phyloP scores from a whole-genome alignment of 768 basidiomycete species.

The Rubroboletus pulcherrimus region DNA sequence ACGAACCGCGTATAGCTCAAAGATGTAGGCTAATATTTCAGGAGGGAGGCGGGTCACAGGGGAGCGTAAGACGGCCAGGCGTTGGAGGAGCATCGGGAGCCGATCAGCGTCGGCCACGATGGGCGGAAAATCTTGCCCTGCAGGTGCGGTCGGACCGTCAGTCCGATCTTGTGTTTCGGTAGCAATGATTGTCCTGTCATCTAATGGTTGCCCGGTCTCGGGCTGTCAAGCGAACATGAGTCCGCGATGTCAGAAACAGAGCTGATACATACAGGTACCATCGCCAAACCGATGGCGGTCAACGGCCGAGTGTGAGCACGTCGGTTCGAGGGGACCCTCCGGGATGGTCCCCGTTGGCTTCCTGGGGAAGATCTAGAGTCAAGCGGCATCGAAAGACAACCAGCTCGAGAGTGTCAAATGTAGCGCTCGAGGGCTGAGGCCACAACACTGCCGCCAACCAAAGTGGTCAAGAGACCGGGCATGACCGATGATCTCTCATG shows the following conservation, averaged over 20 bases:
- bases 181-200: not conserved
- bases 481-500: not conserved
- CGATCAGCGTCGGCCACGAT: not conserved
- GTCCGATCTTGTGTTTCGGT: not conserved
- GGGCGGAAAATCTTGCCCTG: not conserved
- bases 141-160: not conserved
- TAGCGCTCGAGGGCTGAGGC: not conserved
- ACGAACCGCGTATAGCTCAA: conserved; percentile 2
- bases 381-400: not conserved
- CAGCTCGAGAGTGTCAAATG: not conserved
- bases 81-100: not conserved
- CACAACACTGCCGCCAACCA: not conserved
- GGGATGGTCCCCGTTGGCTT: not conserved
- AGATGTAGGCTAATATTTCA: conserved; percentile 35
- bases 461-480: not conserved
- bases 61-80: not conserved
- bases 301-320: not conserved
- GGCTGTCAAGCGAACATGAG: not conserved
- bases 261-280: not conserved
- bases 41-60: conserved; percentile 11
- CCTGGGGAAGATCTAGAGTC: not conserved
- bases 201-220: not conserved
- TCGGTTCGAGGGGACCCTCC: not conserved
- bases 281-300: not conserved
- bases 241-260: not conserved